Base-by-base conservation (phyloP, 495 filamentous ascomycete species). In the Chaetomium tenue region DNA sequence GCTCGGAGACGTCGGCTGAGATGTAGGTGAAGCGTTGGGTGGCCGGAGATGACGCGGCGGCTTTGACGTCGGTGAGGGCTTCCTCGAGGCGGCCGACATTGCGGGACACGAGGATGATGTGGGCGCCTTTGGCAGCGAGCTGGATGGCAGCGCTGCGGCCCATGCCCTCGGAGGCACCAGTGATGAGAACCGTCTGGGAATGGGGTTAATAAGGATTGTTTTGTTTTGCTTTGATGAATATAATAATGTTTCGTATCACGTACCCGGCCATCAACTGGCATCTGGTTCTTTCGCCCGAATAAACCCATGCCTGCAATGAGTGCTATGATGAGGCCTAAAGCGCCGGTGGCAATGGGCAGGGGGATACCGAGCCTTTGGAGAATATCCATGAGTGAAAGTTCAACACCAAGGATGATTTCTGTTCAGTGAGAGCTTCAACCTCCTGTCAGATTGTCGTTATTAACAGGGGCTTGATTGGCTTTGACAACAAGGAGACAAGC, bases 101-200 rank as follows among this genome's bases (percentile, higher is more conserved):
- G 58, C 94, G 88, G 13, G 94, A 87, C 48, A 97, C 88, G 61
- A 98, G 86, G 64, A 93, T 85, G 18, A 98, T 75, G 73, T 91
- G 89, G 56, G 95, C 95, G 65, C 94, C 94, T 80, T 91, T 94
- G 60, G 78, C 75, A 5, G 94, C 84, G 22, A 98, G 83, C 61
- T 91, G 82, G 23, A 83, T 79, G 5, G 87, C 93, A 20, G 88
- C 84, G 63, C 82, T 84, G 70, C 82, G 84, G 66, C 94, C 94
- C 89, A 97, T 91, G 56, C 94, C 94, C 72, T 96, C 89, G 1
- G 95, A 98, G 59, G 87, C 93, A 46, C 94, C 94, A 15, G 94
- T 98, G 60, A 98, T 80, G 25, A 98, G 77, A 63, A 94, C 83
- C 6, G 90, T 94, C 91, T 93, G 62, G 33, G 11, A 22, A 1